A percentile compares a stretch with the other conserved stretches of the same genome.
Conservation (phyloP, 768 basidiomycete genomes). For the Russula compacta region DNA sequence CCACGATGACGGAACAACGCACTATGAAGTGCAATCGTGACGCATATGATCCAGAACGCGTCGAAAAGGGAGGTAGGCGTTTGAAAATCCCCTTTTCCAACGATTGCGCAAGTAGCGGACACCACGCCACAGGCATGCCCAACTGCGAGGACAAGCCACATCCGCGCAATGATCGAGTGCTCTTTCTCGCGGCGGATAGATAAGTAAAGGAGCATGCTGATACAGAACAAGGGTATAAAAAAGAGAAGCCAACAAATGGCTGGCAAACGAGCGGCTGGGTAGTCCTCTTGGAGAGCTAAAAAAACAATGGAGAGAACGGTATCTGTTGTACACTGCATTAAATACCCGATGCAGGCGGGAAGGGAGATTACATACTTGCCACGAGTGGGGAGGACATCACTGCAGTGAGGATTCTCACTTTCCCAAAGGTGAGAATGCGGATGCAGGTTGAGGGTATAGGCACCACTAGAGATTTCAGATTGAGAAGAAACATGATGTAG, state of each 20-base stretch:
- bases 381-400: slow-evolving; percentile 9
- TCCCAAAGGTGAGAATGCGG: neutral
- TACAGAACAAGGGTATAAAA: slow-evolving; percentile 14
- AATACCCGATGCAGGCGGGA: neutral
- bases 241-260: slow-evolving; percentile 15
- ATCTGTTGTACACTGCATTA: neutral
- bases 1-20: neutral
- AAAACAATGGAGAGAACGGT: slow-evolving; percentile 12
- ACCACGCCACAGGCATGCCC: slow-evolving; percentile 11
- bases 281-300: slow-evolving; percentile 13
- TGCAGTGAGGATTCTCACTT: slow-evolving; percentile 3
- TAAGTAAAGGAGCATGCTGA: slow-evolving; percentile 11
- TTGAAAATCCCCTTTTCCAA: slow-evolving; percentile 17
- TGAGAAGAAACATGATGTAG: slow-evolving; percentile 11
- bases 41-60: slow-evolving; percentile 9
- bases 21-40: slow-evolving; percentile 13
- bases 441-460: slow-evolving; percentile 3
- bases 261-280: slow-evolving; percentile 8
- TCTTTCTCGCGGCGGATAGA: slow-evolving; percentile 6
- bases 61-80: slow-evolving; percentile 16
- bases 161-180: slow-evolving; percentile 5
- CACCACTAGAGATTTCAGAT: slow-evolving; percentile 11
- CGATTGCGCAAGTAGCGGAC: slow-evolving; percentile 1
- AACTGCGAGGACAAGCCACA: slow-evolving; percentile 14
- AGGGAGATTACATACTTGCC: neutral